Percentiles rank a stretch among this genome's conserved stretches.
phyloP scores from a whole-genome alignment of 345 rosid genomes.

The Sisymbrium altissimum region DNA sequence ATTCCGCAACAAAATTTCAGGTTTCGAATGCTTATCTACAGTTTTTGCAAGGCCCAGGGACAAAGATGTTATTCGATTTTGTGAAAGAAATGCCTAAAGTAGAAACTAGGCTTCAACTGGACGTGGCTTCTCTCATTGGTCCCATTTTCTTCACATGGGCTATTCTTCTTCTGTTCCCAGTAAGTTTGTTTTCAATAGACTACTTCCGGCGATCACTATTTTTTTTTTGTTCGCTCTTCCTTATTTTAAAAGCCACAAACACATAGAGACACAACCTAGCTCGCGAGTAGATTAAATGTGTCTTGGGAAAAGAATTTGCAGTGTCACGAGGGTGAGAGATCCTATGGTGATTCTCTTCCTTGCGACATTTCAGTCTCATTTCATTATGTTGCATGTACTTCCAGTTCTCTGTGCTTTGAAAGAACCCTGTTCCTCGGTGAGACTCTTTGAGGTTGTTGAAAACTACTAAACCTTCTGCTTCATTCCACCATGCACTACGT shows the following conservation, averaged over 20 bases:
- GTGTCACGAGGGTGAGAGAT: too few species aligned
- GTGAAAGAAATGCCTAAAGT: conserved; percentile 79
- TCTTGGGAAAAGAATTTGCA: too few species aligned
- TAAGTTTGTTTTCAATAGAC: conserved; percentile 40
- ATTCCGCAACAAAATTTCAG: conserved; percentile 34
- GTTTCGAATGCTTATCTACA: conserved; percentile 79
- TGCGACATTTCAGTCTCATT: too few species aligned
- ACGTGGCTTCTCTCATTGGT: conserved; percentile 72
- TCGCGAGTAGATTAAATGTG: too few species aligned
- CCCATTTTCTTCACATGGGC: conserved; percentile 63
- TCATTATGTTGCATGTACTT: not conserved
- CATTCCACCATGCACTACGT: not conserved
- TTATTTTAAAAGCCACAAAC: too few species aligned
- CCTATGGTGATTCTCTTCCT: too few species aligned
- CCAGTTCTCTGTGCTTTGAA: too few species aligned
- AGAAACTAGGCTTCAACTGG: conserved; percentile 44
- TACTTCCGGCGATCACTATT: too few species aligned
- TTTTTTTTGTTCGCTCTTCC: too few species aligned
- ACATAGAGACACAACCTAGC: too few species aligned
- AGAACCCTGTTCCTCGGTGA: too few species aligned
- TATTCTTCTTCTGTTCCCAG: conserved; percentile 69
- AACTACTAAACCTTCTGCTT: not conserved
- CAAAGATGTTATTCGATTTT: conserved; percentile 57
- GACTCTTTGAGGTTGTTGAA: not conserved
- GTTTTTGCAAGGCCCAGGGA: conserved; percentile 47